Evolutionary conservation across 2,329 filamentous ascomycete species (phyloP), one percentile per base, ranked within the genome.

Genomic region (Colletotrichum abscissum): DNA sequence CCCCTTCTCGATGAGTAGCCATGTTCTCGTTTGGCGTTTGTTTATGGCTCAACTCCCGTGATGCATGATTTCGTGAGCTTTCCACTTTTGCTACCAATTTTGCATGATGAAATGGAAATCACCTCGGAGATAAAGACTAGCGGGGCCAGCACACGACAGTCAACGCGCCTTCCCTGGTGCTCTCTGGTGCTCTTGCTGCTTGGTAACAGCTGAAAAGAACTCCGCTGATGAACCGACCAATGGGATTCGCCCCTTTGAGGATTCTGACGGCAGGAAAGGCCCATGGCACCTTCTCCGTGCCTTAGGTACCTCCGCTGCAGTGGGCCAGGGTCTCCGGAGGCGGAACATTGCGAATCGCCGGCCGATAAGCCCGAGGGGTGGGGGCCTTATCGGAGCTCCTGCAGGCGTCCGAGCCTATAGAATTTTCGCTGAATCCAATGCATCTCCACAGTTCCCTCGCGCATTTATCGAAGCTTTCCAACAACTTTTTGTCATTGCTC

Each of bases 1-100:
- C 82, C 74, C 82, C 85, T 74, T 88, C 85, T 78, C 81, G 80
- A 65, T 83, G 81, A 75, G 83, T 80, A 77, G 86, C 81, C 86
- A 87, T 89, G 75, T 75, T 82, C 77, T 30, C 57, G 42, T 62
- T 57, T 24, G 63, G 63, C 16, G 52, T 65, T 46, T 65, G 52
- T n/a, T 59, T 66, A 60, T 57, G 63, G 33, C 70, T 73, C 71
- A 73, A 69, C 68, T 33, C 56, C 57, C 42, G 42, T 64, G 56
- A 14, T 74, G 69, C 42, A 52, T 58, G 33, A 49, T 64, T 70
- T 42, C 56, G 58, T 49, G 54, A 81, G 77, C 64, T 72, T 63
- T 35, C 63, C 38, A 63, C 49, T 69, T 60, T 58, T 46, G 52
- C 59, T 58, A 57, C 49, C 66, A 65, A 63, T 54, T 74, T 69